phyloP scores from a whole-genome alignment of 495 filamentous ascomycete species.

The Podospora sp. region DNA sequence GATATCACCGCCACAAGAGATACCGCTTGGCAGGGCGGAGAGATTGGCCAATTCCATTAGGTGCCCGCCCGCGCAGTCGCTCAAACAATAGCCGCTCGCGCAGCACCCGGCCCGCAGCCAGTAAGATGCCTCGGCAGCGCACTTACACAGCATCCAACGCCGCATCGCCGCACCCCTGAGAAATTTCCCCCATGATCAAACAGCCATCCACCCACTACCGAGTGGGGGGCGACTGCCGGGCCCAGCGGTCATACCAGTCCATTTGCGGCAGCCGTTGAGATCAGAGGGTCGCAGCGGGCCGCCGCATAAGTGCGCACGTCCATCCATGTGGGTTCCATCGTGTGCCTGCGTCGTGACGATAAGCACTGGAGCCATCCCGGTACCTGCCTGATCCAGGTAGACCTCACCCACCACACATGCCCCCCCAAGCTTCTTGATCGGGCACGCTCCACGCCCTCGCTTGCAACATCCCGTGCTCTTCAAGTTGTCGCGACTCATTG shows the following conservation, averaged over 20 bases:
- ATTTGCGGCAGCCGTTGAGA: neutral
- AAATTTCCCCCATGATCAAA: neutral
- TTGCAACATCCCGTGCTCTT: neutral
- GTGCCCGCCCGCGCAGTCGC: neutral
- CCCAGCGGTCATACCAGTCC: neutral
- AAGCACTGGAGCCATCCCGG: neutral
- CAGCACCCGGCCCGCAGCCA: neutral
- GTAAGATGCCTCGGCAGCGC: neutral
- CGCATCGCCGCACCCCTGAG: neutral
- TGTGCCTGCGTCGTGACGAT: neutral
- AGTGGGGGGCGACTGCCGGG: neutral
- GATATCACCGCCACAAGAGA: neutral
- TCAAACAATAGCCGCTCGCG: neutral
- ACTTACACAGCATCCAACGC: neutral
- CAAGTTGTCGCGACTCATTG: neutral
- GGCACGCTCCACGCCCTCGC: neutral
- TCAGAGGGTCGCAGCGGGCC: neutral
- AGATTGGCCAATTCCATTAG: neutral
- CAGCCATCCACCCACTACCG: neutral
- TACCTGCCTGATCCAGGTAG: neutral
- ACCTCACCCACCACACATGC: neutral
- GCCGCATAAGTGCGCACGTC: neutral
- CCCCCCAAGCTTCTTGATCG: neutral
- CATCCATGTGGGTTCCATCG: neutral
- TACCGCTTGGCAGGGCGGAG: neutral